Evolutionary conservation across 176 grass and related monocot species (phyloP).

Genomic region (Aechmea fasciata): DNA sequence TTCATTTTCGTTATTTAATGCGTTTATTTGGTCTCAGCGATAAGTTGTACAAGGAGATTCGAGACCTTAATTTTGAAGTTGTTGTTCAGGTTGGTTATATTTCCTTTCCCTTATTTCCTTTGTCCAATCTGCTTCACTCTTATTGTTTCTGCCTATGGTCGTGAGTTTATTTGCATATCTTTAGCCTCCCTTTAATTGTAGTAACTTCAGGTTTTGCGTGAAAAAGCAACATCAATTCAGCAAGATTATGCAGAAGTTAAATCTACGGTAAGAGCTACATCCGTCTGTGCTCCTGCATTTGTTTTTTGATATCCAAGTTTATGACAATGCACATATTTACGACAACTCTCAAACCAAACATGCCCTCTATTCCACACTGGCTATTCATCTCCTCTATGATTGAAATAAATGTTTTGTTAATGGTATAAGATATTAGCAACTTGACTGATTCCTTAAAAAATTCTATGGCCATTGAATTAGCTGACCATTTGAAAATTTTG

Average conservation of each 20-base stretch:
- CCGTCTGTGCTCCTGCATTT: not conserved
- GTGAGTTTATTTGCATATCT: conserved; percentile 11
- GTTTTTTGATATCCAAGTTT: not conserved
- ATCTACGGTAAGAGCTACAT: conserved; percentile 39
- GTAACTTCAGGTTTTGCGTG: conserved; percentile 69
- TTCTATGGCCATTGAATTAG: not conserved
- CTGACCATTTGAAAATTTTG: not conserved
- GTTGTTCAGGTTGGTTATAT: conserved; percentile 69
- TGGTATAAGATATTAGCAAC: not conserved
- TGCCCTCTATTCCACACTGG: not conserved
- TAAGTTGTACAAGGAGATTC: conserved; percentile 95
- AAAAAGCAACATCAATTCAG: conserved; percentile 97
- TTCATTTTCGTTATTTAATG: not conserved
- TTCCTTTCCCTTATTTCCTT: not conserved
- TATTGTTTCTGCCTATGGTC: not conserved
- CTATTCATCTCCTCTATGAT: not conserved
- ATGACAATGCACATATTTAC: too few species aligned
- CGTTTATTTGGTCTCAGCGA: conserved; percentile 49
- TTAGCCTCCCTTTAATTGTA: conserved; percentile 15
- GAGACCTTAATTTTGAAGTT: conserved; percentile 96
- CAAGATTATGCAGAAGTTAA: conserved; percentile 96
- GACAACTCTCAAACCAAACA: too few species aligned
- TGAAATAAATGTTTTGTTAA: not conserved
- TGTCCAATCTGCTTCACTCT: not conserved
- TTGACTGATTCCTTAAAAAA: not conserved